A percentile compares a stretch with the other conserved stretches of the same genome.
These are phyloP conservation scores for Buxus sempervirens DNA, from an alignment of 164 flowering plant genomes.

Conservation along the genomic window DNA sequence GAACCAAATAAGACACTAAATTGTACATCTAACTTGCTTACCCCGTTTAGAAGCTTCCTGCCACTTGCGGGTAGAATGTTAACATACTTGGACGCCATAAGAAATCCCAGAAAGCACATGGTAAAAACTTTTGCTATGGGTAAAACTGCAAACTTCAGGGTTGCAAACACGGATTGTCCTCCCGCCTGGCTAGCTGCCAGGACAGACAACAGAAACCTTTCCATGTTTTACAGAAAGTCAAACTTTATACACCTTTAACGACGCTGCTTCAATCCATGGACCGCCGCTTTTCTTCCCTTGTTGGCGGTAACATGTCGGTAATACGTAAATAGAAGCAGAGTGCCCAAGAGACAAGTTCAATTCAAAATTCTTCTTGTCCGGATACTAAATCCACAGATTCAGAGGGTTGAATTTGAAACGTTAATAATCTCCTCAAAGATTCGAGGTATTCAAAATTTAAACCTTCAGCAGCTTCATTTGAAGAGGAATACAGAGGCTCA, in stretches of 20 bases:
- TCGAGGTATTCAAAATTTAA: background rate
- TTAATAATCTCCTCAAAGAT: background rate
- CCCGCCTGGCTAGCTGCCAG: conserved; percentile 29
- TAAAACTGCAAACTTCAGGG: conserved; percentile 76
- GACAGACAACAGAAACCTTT: conserved; percentile 32
- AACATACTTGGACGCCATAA: conserved; percentile 91
- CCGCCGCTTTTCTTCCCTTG: background rate
- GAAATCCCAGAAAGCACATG: conserved; percentile 83
- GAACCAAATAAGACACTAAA: background rate
- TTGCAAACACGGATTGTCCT: conserved; percentile 50
- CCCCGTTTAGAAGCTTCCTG: conserved; percentile 90
- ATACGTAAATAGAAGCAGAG: too few relatives aligned
- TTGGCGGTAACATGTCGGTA: too few relatives aligned
- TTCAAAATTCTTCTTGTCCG: too few relatives aligned
- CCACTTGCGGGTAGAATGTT: conserved; percentile 85
- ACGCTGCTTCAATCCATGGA: background rate
- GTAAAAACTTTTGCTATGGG: conserved; percentile 94
- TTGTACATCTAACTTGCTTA: conserved; percentile 17
- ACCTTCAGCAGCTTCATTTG: background rate
- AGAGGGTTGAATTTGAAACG: too few relatives aligned
- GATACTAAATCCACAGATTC: too few relatives aligned
- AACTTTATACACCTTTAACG: background rate
- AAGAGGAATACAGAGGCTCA: background rate
- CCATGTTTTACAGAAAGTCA: conserved; percentile 21
- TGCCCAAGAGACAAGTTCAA: too few relatives aligned